Conservation (phyloP, 352 stramenopile genomes). For the Phytophthora agathidicida region DNA sequence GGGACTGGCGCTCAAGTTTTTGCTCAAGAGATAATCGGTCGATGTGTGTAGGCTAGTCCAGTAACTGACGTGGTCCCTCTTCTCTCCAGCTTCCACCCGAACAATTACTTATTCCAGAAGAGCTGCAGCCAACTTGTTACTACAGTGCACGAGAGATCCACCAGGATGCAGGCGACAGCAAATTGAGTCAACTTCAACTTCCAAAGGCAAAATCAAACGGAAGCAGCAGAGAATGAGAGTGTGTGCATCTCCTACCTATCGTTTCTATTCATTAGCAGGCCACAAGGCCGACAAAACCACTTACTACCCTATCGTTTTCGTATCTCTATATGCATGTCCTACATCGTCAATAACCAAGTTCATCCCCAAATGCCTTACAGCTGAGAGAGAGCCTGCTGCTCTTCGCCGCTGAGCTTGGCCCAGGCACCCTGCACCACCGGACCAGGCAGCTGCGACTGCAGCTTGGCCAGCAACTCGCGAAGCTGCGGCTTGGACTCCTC, state of each 20-base stretch:
- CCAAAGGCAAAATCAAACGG: conserved; percentile 4
- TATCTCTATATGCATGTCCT: conserved; percentile 40
- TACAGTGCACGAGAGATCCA: background rate
- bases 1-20: conserved; percentile 72
- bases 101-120: conserved; percentile 4
- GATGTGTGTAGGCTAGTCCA: conserved; percentile 12
- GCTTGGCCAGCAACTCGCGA: conserved; percentile 57
- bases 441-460: conserved; percentile 72
- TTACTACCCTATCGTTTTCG: conserved; percentile 32
- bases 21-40: conserved; percentile 69
- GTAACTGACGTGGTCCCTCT: conserved; percentile 10
- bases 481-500: conserved; percentile 65
- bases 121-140: background rate
- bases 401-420: conserved; percentile 67
- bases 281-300: conserved; percentile 30
- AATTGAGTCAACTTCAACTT: conserved; percentile 27
- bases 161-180: conserved; percentile 2
- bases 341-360: conserved; percentile 30
- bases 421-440: conserved; percentile 71
- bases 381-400: conserved; percentile 74
- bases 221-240: background rate
- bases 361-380: conserved; percentile 39
- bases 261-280: conserved; percentile 32
- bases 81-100: conserved; percentile 9
- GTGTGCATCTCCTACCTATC: conserved; percentile 20